Evolutionary conservation across 1,139 yeast species (phyloP).

Genomic region (Fermentozyma sake): DNA sequence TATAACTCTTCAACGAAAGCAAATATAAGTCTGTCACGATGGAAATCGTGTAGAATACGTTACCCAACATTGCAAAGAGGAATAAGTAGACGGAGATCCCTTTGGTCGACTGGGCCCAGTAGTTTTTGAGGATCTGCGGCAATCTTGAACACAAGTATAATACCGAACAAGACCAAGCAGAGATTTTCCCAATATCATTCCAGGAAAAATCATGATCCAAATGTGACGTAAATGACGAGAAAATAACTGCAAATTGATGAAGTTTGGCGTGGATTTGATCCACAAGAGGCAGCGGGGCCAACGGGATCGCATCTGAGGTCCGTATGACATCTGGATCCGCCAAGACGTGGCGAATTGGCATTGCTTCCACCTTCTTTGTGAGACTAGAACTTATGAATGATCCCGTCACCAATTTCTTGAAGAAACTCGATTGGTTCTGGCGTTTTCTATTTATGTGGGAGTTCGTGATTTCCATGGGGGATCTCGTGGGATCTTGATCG

Average conservation of each 20-base stretch:
- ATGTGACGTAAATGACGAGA: not conserved
- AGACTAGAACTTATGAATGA: too few species aligned
- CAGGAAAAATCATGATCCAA: constrained; percentile 1
- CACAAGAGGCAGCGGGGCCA: not conserved
- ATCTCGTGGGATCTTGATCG: constrained; percentile 4
- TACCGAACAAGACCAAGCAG: constrained; percentile 87
- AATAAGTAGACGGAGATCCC: constrained; percentile 36
- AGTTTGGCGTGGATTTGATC: too few species aligned
- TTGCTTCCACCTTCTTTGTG: not conserved
- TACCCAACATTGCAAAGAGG: constrained; percentile 35
- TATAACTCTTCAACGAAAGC: constrained; percentile 5
- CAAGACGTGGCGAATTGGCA: not conserved
- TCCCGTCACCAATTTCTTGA: constrained; percentile 5
- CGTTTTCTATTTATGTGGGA: not conserved
- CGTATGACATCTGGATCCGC: not conserved
- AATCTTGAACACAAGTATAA: constrained; percentile 81
- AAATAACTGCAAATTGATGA: not conserved
- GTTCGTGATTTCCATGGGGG: constrained; percentile 9
- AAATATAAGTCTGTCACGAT: constrained; percentile 26
- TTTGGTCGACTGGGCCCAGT: constrained; percentile 24
- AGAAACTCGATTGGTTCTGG: constrained; percentile 2
- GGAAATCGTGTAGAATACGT: constrained; percentile 31
- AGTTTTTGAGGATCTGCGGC: constrained; percentile 65
- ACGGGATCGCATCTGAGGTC: not conserved
- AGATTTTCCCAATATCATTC: constrained; percentile 37